These are phyloP conservation scores for Saitozyma sp. DNA, from an alignment of 768 basidiomycete genomes.

Conservation along the genomic window DNA sequence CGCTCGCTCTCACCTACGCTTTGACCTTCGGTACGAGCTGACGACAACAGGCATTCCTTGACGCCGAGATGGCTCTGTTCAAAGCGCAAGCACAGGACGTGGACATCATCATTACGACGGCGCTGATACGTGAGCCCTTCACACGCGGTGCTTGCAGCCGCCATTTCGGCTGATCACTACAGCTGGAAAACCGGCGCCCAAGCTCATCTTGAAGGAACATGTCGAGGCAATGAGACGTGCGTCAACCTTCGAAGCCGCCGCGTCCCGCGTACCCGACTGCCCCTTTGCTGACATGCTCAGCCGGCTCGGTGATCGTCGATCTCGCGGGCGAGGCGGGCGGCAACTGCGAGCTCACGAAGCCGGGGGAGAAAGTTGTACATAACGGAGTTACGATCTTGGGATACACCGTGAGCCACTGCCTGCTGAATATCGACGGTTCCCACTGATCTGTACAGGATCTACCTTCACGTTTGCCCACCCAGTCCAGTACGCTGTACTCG, in stretches of 20 bases:
- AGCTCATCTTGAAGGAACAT: slow-evolving; percentile 80
- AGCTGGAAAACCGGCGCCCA: slow-evolving; percentile 83
- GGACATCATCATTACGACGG: slow-evolving; percentile 81
- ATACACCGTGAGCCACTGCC: slow-evolving; percentile 37
- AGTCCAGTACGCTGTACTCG: slow-evolving; percentile 84
- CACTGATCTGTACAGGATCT: slow-evolving; percentile 68
- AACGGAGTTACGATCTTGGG: slow-evolving; percentile 82
- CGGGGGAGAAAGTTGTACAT: slow-evolving; percentile 66
- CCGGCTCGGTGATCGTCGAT: slow-evolving; percentile 81
- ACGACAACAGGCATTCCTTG: slow-evolving; percentile 60
- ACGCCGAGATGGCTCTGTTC: slow-evolving; percentile 81
- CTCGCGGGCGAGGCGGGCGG: slow-evolving; percentile 82
- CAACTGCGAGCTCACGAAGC: slow-evolving; percentile 78
- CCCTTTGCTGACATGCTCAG: slow-evolving; percentile 6
- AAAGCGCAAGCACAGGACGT: slow-evolving; percentile 85
- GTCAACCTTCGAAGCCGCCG: slow-evolving; percentile 1
- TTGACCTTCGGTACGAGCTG: not conserved
- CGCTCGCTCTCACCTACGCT: not conserved
- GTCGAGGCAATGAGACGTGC: slow-evolving; percentile 81
- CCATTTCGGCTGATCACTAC: slow-evolving; percentile 61
- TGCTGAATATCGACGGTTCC: slow-evolving; percentile 6
- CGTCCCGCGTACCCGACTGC: not conserved
- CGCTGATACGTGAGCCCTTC: slow-evolving; percentile 13
- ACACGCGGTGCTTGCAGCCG: not conserved
- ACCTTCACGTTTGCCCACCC: slow-evolving; percentile 83